A percentile compares a stretch with the other conserved stretches of the same genome.
Conservation (phyloP, 495 filamentous ascomycete genomes). For the Penicillium angulare region DNA sequence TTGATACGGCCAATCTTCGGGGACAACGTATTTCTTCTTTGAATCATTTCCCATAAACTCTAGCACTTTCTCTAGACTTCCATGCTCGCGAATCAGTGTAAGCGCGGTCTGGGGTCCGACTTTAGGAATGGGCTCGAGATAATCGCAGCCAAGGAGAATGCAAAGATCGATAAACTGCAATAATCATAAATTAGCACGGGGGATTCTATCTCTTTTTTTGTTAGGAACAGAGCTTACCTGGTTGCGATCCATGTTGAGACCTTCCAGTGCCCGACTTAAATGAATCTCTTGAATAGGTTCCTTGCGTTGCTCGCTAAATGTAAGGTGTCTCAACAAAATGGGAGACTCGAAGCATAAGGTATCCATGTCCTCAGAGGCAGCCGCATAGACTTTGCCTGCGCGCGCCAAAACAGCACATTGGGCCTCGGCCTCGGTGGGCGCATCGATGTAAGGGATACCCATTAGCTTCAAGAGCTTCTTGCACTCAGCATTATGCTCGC, state of each 20-base stretch:
- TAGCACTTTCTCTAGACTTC: slow-evolving; percentile 81
- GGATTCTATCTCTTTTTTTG: too few species aligned
- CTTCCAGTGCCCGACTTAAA: slow-evolving; percentile 76
- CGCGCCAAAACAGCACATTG: slow-evolving; percentile 90
- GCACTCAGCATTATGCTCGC: slow-evolving; percentile 93
- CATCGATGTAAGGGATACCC: slow-evolving; percentile 93
- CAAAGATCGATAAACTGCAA: slow-evolving; percentile 98
- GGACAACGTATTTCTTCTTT: slow-evolving; percentile 76
- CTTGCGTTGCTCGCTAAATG: slow-evolving; percentile 94
- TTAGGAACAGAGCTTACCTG: too few species aligned
- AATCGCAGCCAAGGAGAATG: slow-evolving; percentile 97
- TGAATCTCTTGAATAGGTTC: slow-evolving; percentile 97
- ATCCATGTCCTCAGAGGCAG: slow-evolving; percentile 98
- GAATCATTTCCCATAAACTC: slow-evolving; percentile 71
- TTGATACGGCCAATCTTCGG: slow-evolving; percentile 89
- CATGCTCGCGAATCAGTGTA: slow-evolving; percentile 88
- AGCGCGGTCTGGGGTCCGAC: slow-evolving; percentile 87
- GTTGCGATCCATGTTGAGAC: slow-evolving; percentile 78
- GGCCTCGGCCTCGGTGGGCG: slow-evolving; percentile 94
- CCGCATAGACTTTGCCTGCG: slow-evolving; percentile 93
- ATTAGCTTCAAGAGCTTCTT: slow-evolving; percentile 87
- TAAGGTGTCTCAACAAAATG: slow-evolving; percentile 87
- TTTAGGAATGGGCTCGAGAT: slow-evolving; percentile 93
- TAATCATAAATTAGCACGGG: not conserved
- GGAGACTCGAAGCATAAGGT: slow-evolving; percentile 93